These are phyloP conservation scores for Amanita rubescens DNA, from an alignment of 768 basidiomycete species.

Conservation along the genomic window DNA sequence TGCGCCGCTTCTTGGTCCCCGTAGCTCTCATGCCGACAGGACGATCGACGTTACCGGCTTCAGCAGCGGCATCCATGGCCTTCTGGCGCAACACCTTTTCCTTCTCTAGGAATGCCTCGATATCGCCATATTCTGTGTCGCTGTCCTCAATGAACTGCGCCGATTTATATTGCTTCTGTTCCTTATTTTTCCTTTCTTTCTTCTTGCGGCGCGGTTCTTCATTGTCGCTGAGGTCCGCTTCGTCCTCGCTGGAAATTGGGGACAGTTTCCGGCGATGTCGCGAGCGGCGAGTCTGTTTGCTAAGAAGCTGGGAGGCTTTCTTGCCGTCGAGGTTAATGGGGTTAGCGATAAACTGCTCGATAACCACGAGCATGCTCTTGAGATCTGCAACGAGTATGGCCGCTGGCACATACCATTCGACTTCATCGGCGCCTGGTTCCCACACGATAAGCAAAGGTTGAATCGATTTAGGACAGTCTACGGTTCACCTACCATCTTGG, in stretches of 20 bases:
- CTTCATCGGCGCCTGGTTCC: constrained; percentile 52
- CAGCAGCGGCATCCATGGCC: constrained; percentile 38
- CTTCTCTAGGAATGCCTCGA: constrained; percentile 74
- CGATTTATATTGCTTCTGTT: constrained; percentile 63
- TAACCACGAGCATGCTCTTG: constrained; percentile 60
- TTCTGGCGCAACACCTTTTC: constrained; percentile 59
- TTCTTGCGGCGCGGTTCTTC: constrained; percentile 39
- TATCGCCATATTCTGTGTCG: constrained; percentile 75
- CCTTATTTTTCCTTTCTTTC: constrained; percentile 62
- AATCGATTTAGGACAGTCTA: constrained; percentile 11
- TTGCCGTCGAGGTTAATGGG: constrained; percentile 81
- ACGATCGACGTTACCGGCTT: constrained; percentile 27
- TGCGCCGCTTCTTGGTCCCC: constrained; percentile 40
- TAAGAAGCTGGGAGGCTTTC: constrained; percentile 63
- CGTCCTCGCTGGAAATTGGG: constrained; percentile 34
- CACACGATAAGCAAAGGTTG: neutral
- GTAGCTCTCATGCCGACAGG: constrained; percentile 48
- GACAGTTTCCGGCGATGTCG: constrained; percentile 41
- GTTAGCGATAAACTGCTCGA: constrained; percentile 74
- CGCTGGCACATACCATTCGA: constrained; percentile 83
- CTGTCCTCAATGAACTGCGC: constrained; percentile 91
- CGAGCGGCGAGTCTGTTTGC: constrained; percentile 52
- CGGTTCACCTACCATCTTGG: constrained; percentile 61
- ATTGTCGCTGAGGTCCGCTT: constrained; percentile 24
- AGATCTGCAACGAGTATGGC: constrained; percentile 61